Evolutionary conservation across 352 stramenopile species (phyloP), one percentile per base, ranked within the genome.

Genomic region (Phytopythium helicoides): DNA sequence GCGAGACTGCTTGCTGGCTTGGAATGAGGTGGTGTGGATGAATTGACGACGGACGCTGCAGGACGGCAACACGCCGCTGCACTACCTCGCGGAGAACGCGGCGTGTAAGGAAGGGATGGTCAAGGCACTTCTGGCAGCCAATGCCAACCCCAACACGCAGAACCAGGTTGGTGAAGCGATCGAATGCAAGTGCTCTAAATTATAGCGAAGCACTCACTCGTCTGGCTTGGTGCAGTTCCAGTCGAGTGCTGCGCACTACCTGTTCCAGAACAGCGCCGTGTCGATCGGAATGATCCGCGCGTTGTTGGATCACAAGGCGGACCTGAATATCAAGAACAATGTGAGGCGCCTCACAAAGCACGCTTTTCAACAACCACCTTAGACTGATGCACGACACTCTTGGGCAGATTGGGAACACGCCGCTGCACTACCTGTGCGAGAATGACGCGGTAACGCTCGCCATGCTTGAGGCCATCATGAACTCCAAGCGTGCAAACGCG

Each of bases 281-380:
- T 76, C 70, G 0, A 54, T 68, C 11, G 39, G 59, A 14, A 71
- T 86, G 45, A 64, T 94, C 10, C 41, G 46, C 1, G 36, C 63
- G 28, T 66, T 89, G 52, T 54, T 92, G 11, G 54, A 82, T 33
- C 64, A 83, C 58, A 68, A 78, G 45, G 74, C 72, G n/a, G 71
- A 94, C 51, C 81, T 85, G 21, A 90, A 87, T 51, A 53, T 78
- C 42, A 73, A 73, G 35, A 87, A 94, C 63, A 91, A 94, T 38
- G 83, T 93, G 52, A n/a, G n/a, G n/a, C n/a, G n/a, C n/a, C n/a
- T n/a, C n/a, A n/a, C n/a, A n/a, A n/a, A n/a, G n/a, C n/a, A n/a
- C n/a, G n/a, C n/a, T n/a, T n/a, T n/a, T n/a, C n/a, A n/a, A n/a
- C n/a, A n/a, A n/a, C n/a, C n/a, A n/a, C n/a, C n/a, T n/a, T n/a